Conservation (phyloP, 768 basidiomycete genomes). For the Fistulinella prunicolor region DNA sequence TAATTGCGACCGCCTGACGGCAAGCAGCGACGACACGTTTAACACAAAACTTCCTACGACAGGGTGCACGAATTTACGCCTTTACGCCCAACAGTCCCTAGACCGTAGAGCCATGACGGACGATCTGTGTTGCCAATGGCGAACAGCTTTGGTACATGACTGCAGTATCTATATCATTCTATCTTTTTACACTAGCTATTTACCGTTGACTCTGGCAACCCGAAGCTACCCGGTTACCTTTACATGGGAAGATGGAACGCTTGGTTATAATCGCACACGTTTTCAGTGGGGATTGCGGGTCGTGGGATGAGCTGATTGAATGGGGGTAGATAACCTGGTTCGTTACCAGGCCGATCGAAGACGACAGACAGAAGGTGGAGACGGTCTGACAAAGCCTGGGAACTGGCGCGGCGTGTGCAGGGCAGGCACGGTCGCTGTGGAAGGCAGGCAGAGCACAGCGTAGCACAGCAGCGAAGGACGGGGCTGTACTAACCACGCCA, state of each 20-base stretch:
- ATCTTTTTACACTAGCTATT: slow-evolving; percentile 26
- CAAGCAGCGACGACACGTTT: slow-evolving; percentile 46
- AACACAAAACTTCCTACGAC: slow-evolving; percentile 55
- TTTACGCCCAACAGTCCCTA: slow-evolving; percentile 39
- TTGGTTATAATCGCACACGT: slow-evolving; percentile 21
- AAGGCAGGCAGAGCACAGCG: slow-evolving; percentile 3
- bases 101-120: slow-evolving; percentile 25
- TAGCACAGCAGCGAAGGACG: slow-evolving; percentile 6
- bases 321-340: not conserved
- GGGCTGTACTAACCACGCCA: slow-evolving; percentile 13
- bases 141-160: slow-evolving; percentile 15
- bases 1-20: slow-evolving; percentile 17
- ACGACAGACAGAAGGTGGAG: not conserved
- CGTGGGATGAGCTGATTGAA: slow-evolving; percentile 7
- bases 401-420: slow-evolving; percentile 7
- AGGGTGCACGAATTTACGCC: slow-evolving; percentile 57
- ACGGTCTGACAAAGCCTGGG: slow-evolving; percentile 17
- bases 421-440: too few relatives aligned
- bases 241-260: slow-evolving; percentile 15
- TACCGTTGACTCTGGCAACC: slow-evolving; percentile 19
- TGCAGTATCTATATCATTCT: slow-evolving; percentile 22
- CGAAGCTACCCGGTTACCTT: not conserved
- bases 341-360: not conserved
- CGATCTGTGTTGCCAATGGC: not conserved
- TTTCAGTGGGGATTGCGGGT: not conserved